Conservation (phyloP, 1,284 basidiomycete species). For the Cutaneotrichosporon sp. region DNA sequence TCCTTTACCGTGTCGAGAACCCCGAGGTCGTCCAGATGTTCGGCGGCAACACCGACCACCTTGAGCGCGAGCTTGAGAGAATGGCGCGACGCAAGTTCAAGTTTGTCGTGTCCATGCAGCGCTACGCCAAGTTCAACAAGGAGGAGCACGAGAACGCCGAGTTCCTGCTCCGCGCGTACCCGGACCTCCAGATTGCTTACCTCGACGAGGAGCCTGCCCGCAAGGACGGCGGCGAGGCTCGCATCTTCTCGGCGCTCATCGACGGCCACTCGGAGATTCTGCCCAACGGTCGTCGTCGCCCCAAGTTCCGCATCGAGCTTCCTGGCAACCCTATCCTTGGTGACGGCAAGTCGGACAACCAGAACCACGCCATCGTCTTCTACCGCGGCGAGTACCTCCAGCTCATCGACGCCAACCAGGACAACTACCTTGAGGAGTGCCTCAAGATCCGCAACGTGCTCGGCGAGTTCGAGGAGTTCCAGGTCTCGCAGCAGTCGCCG, state of each 20-base stretch:
- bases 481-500: slow-evolving; percentile 76
- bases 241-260: slow-evolving; percentile 93
- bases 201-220: slow-evolving; percentile 92
- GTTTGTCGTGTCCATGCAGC: slow-evolving; percentile 99
- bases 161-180: slow-evolving; percentile 97
- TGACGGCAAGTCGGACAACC: slow-evolving; percentile 99
- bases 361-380: slow-evolving; percentile 99
- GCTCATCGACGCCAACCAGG: slow-evolving; percentile 99
- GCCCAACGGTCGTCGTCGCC: slow-evolving; percentile 80
- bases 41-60: slow-evolving; percentile 95
- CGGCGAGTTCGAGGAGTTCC: slow-evolving; percentile 95
- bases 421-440: slow-evolving; percentile 99
- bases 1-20: slow-evolving; percentile 99
- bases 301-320: slow-evolving; percentile 98
- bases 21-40: slow-evolving; percentile 97
- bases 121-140: slow-evolving; percentile 99
- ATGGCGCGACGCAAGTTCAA: slow-evolving; percentile 99
- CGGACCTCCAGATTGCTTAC: slow-evolving; percentile 97
- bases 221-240: slow-evolving; percentile 92
- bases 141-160: slow-evolving; percentile 99
- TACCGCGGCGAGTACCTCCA: slow-evolving; percentile 99
- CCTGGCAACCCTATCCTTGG: slow-evolving; percentile 99
- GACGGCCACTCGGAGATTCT: slow-evolving; percentile 97
- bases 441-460: slow-evolving; percentile 99
- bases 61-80: slow-evolving; percentile 94